phyloP scores from a whole-genome alignment of 805 yeast species.

The Spathaspora sp. region DNA sequence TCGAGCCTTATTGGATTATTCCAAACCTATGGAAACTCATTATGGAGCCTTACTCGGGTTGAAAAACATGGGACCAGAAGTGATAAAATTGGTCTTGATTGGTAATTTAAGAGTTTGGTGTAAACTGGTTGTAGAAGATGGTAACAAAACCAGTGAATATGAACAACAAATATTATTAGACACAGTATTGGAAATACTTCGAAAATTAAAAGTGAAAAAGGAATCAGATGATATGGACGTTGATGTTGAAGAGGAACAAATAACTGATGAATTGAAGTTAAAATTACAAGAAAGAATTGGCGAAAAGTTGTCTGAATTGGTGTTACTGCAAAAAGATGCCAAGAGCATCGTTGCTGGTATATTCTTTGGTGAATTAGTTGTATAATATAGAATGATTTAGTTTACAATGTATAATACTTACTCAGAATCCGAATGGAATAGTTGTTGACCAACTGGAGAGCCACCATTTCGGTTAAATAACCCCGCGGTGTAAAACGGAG shows the following conservation, averaged over 20 bases:
- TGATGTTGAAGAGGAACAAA: slow-evolving; percentile 20
- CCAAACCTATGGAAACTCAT: slow-evolving; percentile 82
- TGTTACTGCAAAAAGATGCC: slow-evolving; percentile 47
- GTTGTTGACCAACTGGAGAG: not conserved
- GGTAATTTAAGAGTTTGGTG: slow-evolving; percentile 87
- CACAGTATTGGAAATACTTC: slow-evolving; percentile 52
- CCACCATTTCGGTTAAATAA: not conserved
- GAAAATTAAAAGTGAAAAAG: slow-evolving; percentile 38
- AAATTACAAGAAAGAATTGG: slow-evolving; percentile 63
- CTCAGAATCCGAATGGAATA: not conserved
- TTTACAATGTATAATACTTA: not conserved
- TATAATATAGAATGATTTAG: slow-evolving; percentile 8
- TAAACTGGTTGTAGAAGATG: slow-evolving; percentile 47
- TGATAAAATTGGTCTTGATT: slow-evolving; percentile 73
- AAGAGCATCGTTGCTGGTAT: slow-evolving; percentile 56
- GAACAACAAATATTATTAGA: slow-evolving; percentile 47
- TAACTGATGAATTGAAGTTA: slow-evolving; percentile 26
- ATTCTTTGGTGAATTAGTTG: slow-evolving; percentile 61
- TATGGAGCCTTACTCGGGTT: slow-evolving; percentile 90
- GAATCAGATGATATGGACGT: slow-evolving; percentile 27
- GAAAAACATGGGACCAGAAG: slow-evolving; percentile 81
- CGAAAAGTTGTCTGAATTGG: slow-evolving; percentile 45
- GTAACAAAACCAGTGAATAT: slow-evolving; percentile 21
- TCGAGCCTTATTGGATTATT: slow-evolving; percentile 83
- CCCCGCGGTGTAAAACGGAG: slow-evolving; percentile 31